Evolutionary conservation across 164 flowering plant species (phyloP).

Genomic region (Cinnamomum chago): DNA sequence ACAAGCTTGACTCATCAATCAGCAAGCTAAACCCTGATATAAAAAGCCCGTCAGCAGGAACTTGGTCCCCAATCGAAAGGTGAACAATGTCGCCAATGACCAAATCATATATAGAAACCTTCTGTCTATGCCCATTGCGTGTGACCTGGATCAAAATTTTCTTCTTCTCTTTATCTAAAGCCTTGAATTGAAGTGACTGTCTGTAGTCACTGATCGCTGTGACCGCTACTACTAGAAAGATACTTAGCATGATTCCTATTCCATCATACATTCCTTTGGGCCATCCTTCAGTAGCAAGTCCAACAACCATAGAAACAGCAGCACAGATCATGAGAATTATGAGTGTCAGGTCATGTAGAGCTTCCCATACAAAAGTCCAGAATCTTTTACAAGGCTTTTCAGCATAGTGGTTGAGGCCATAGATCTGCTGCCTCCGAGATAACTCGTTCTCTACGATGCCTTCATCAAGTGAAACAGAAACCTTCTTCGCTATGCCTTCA

Average conservation of each 20-base stretch:
- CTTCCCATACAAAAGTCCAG: constrained; percentile 50
- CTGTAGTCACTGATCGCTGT: constrained; percentile 53
- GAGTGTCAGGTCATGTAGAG: constrained; percentile 47
- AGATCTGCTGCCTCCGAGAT: constrained; percentile 28
- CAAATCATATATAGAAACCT: constrained; percentile 41
- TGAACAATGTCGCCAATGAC: constrained; percentile 54
- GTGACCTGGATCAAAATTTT: constrained; percentile 41
- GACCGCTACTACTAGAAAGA: constrained; percentile 40
- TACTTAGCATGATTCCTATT: constrained; percentile 40
- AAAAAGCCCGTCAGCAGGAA: constrained; percentile 51
- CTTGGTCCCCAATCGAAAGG: constrained; percentile 46
- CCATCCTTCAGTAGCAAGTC: constrained; percentile 48
- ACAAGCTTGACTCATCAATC: constrained; percentile 50
- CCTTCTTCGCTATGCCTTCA: constrained; percentile 33
- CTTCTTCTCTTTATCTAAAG: constrained; percentile 47
- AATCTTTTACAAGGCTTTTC: constrained; percentile 47
- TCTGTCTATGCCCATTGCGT: constrained; percentile 41
- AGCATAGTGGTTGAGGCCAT: constrained; percentile 35
- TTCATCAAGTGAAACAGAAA: constrained; percentile 25
- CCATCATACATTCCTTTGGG: constrained; percentile 54
- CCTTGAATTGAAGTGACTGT: constrained; percentile 47
- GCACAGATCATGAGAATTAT: constrained; percentile 50
- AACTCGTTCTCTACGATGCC: constrained; percentile 31
- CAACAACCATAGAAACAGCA: constrained; percentile 44
- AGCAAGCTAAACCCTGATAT: constrained; percentile 40